These are phyloP conservation scores for Curvularia sp. DNA, from an alignment of 2,329 filamentous ascomycete genomes.

Conservation along the genomic window DNA sequence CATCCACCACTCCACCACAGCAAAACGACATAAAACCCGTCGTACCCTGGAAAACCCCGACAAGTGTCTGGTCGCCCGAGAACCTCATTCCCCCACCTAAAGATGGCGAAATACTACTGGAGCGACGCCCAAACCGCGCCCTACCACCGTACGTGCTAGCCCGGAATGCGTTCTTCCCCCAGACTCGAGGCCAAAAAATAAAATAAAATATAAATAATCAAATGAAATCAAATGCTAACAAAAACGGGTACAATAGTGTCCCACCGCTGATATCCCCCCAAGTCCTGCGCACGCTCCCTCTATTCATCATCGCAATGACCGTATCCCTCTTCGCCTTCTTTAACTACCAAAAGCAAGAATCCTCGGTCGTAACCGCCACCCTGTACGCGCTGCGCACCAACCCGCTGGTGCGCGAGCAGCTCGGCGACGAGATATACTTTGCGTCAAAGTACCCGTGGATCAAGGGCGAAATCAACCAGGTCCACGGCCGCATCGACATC, in stretches of 20 bases:
- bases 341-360: constrained; percentile 98
- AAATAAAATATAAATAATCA: no score
- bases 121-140: constrained; percentile 45
- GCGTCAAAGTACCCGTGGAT: constrained; percentile 59
- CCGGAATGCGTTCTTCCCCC: background rate
- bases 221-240: background rate
- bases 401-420: constrained; percentile 72
- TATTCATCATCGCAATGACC: constrained; percentile 78
- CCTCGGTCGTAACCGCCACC: constrained; percentile 79
- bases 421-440: constrained; percentile 74
- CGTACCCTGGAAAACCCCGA: constrained; percentile 50
- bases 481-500: constrained; percentile 90
- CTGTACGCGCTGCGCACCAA: constrained; percentile 91
- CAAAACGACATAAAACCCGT: constrained; percentile 31
- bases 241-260: constrained; percentile 27
- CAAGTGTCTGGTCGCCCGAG: constrained; percentile 50
- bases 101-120: constrained; percentile 46
- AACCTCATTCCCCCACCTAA: constrained; percentile 47
- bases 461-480: constrained; percentile 80
- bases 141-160: constrained; percentile 42
- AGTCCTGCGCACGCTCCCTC: constrained; percentile 70
- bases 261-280: constrained; percentile 46
- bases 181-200: no score
- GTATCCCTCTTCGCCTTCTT: constrained; percentile 85
- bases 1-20: constrained; percentile 30